Base-by-base conservation (phyloP, 73 alveolate genomes). In the Tetrahymena malaccensis region DNA sequence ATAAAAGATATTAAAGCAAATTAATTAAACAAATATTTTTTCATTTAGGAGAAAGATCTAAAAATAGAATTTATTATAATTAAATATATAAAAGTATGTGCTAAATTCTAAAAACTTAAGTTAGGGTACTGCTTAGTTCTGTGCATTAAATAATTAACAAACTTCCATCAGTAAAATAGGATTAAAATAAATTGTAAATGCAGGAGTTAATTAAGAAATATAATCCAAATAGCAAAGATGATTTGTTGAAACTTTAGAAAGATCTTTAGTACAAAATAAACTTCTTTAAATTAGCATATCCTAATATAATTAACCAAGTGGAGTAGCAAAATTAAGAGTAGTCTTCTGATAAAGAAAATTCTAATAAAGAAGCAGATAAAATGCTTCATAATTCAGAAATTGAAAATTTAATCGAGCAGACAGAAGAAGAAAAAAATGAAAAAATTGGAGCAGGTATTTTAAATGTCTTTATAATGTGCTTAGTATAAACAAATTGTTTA, bases 211-310 rank as follows among this genome's bases (percentile, higher is more conserved):
- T 70, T 17, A 70, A 70, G 37, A 70, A 70, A 70, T 70, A 70
- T 31, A 70, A 70, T 70, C 40, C 89, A 70, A 70, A 70, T 31
- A 70, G 37, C 37, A 70, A 70, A 27, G 89, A 70, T 70, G 89
- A 70, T 70, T 70, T 70, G 37, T 27, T 70, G 89, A 70, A 94
- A 94, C n/a, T 35, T 22, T 17, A 83, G 15, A 94, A 94, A 94
- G 96, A 58, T 25, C 85, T 94, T 27, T 10, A 94, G n/a, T 94
- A 94, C 19, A 43, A 94, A 34, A 94, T 94, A 12, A 94, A 70
- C 93, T 94, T 94, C 38, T 85, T 70, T 33, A 94, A 94, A 35
- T 37, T 94, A 56, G 93, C 94, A 22, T 83, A 94, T 94, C 96
- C 94, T 1, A 35, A 34, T 34, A 17, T 94, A 35, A 31, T 43